A percentile compares a stretch with the other conserved stretches of the same genome.
Evolutionary conservation across 805 yeast genomes (phyloP).

Genomic region (Metschnikowia bowlesiae): DNA sequence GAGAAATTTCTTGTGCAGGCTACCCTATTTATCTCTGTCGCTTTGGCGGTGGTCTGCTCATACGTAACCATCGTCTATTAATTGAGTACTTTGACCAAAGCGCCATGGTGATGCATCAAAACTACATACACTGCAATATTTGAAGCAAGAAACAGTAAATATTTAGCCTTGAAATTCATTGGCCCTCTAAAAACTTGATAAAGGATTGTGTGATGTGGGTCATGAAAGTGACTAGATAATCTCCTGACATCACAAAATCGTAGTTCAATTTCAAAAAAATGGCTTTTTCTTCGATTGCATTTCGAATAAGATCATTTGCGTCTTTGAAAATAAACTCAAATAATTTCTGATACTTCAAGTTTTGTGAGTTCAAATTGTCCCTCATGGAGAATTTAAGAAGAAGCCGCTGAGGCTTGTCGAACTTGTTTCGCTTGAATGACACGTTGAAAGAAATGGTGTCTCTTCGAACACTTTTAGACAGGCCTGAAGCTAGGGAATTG

Average conservation of each 20-base stretch:
- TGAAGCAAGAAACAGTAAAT: background rate
- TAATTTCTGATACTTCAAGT: constrained; percentile 34
- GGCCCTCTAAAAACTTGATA: background rate
- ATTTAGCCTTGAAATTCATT: background rate
- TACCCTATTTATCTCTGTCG: constrained; percentile 9
- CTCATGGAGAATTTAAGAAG: constrained; percentile 29
- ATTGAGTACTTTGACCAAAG: background rate
- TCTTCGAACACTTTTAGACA: constrained; percentile 31
- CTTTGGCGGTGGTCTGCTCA: constrained; percentile 21
- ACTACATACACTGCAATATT: background rate
- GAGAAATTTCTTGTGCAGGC: constrained; percentile 13
- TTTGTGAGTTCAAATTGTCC: constrained; percentile 34
- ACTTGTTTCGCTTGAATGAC: constrained; percentile 28
- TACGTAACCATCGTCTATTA: constrained; percentile 14
- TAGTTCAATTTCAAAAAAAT: constrained; percentile 34
- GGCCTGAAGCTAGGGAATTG: constrained; percentile 22
- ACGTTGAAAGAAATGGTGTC: constrained; percentile 30
- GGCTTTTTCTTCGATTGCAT: background rate
- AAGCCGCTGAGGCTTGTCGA: constrained; percentile 21
- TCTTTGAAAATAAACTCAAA: constrained; percentile 26
- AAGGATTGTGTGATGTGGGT: constrained; percentile 22
- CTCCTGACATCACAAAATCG: constrained; percentile 31
- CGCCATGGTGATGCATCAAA: background rate
- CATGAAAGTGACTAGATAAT: constrained; percentile 28
- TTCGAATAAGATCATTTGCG: constrained; percentile 12